Evolutionary conservation across 192 early-diverging fungal species (phyloP).

Genomic region (Coemansia sp.): DNA sequence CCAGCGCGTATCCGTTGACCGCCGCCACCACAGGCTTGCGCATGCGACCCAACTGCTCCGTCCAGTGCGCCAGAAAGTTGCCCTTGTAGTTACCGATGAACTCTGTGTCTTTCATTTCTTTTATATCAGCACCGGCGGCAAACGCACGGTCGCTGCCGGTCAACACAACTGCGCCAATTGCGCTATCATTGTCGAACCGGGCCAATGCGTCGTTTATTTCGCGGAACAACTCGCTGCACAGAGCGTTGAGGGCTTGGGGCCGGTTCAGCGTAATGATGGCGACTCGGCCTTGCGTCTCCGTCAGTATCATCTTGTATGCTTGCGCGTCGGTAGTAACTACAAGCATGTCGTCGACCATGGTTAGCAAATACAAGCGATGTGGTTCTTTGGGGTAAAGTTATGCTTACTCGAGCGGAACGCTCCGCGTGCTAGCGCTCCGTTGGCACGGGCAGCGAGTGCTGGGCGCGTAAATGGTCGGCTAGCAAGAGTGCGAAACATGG

Average conservation of each 20-base stretch:
- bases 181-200: constrained; percentile 71
- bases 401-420: constrained; percentile 33
- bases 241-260: constrained; percentile 95
- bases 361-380: not conserved
- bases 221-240: constrained; percentile 86
- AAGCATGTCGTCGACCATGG: constrained; percentile 2
- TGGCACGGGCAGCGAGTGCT: not conserved
- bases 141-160: constrained; percentile 96
- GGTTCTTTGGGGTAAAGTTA: not conserved
- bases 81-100: constrained; percentile 87
- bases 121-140: constrained; percentile 99
- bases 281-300: constrained; percentile 75
- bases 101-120: constrained; percentile 92
- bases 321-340: constrained; percentile 35
- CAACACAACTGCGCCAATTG: constrained; percentile 87
- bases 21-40: constrained; percentile 97
- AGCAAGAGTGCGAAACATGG: constrained; percentile 28
- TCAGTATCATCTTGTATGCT: constrained; percentile 57
- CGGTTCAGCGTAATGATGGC: constrained; percentile 89
- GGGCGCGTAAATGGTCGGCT: constrained; percentile 4
- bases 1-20: constrained; percentile 96
- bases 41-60: constrained; percentile 77
- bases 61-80: constrained; percentile 95
- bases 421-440: not conserved
- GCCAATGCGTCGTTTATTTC: constrained; percentile 88